Base-by-base conservation (phyloP, 139 green algal genomes). In the Chlorella sp. region DNA sequence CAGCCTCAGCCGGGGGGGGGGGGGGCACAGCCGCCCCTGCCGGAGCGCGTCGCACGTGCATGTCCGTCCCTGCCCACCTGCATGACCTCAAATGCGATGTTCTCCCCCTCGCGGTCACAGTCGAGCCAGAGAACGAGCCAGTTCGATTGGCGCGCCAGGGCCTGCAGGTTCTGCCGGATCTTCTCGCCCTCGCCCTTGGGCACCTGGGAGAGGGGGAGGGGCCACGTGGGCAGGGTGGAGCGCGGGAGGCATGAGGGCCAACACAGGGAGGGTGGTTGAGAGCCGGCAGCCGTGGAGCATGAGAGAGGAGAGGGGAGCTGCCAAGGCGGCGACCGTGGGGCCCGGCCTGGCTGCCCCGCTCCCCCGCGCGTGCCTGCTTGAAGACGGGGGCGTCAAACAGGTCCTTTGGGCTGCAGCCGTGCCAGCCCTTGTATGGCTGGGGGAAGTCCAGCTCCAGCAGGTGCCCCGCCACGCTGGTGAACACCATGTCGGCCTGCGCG, bases 91-190 rank as follows among this genome's bases (percentile, higher is more conserved):
- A 97, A 99, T 6, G 91, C 87, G 75, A 99, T 99, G 86, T 98
- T 97, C 80, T 99, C 96, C 3, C 96, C 96, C 81, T 99, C 96
- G 3, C 96, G 61, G 75, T 99, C 96, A 78, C 96, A 99, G 80
- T 99, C 96, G 74, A 99, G 89, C 96, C 96, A 99, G 59, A 99
- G 87, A 31, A 98, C 85, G 59, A 99, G 91, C 90, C 82, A 91
- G 33, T 95, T 73, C 33, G 71, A 83, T 15, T 74, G 64, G 25
- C 88, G 67, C 9, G 91, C 84, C 78, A 94, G 86, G 73, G 87
- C 69, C 82, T 94, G 71, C 64, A 98, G 81, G 72, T 97, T 95
- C 31, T 79, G 58, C 79, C 90, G 75, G 33, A 97, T 66, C 14
- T 84, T 61, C 41, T 81, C 59, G 68, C 95, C 94, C 82, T 93